These are phyloP conservation scores for Trypethelium eluteriae DNA, from an alignment of 495 filamentous ascomycete genomes.

Conservation along the genomic window DNA sequence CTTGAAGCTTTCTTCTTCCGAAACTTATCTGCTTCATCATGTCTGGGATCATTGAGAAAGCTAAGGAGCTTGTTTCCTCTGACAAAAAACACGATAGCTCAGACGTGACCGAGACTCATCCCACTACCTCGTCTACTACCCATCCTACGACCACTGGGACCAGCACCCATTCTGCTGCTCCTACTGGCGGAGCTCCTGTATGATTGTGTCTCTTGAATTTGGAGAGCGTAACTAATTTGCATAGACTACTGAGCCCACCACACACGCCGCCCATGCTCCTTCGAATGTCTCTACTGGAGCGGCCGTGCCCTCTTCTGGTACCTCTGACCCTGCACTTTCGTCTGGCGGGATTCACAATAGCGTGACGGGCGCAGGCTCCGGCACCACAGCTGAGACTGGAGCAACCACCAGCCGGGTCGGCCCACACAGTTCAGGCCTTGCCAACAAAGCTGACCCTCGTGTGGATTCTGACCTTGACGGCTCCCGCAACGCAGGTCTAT, in stretches of 20 bases:
- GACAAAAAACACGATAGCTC: neutral
- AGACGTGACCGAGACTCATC: neutral
- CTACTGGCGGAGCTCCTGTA: neutral
- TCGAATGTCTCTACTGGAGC: neutral
- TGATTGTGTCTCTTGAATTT: neutral
- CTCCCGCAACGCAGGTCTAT: neutral
- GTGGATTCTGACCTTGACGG: neutral
- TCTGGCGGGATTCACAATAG: neutral
- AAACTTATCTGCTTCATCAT: neutral
- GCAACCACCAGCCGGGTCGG: neutral
- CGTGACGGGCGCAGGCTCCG: conserved; percentile 4
- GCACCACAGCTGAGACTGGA: neutral
- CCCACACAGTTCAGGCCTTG: neutral
- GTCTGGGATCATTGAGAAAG: conserved; percentile 15
- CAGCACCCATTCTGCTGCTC: neutral
- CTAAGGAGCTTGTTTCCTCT: conserved; percentile 6
- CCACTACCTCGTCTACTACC: neutral
- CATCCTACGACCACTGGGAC: neutral
- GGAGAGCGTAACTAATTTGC: neutral
- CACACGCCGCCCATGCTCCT: neutral
- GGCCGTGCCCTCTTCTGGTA: neutral
- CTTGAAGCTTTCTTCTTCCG: neutral
- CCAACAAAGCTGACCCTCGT: conserved; percentile 3
- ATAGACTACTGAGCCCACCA: neutral
- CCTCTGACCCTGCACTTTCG: neutral